phyloP scores from a whole-genome alignment of 2,329 filamentous ascomycete genomes.

The Epichloe festucae region DNA sequence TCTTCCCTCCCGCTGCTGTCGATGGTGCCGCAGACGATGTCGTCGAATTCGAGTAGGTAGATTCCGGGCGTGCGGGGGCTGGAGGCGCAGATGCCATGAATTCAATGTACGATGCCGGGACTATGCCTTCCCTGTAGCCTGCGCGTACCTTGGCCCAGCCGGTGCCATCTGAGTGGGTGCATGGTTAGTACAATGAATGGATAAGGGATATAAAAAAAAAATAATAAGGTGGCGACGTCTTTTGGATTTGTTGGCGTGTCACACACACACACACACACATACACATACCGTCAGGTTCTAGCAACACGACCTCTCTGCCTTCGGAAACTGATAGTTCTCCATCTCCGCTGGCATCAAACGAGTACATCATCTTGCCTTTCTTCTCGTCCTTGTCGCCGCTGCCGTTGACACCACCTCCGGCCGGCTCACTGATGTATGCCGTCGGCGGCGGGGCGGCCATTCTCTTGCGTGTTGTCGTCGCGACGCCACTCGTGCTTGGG shows the following conservation, averaged over 20 bases:
- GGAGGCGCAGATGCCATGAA: slow-evolving; percentile 34
- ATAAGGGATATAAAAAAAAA: not conserved
- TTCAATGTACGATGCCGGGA: slow-evolving; percentile 79
- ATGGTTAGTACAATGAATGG: not conserved
- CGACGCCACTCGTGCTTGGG: slow-evolving; percentile 14
- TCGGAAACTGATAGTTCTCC: slow-evolving; percentile 74
- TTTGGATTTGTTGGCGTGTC: too few species aligned
- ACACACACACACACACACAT: not conserved
- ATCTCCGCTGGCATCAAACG: slow-evolving; percentile 66
- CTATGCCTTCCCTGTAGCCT: slow-evolving; percentile 66
- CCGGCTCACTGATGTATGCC: slow-evolving; percentile 60
- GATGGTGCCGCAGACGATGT: slow-evolving; percentile 21
- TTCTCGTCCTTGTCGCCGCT: slow-evolving; percentile 28
- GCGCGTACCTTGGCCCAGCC: slow-evolving; percentile 82
- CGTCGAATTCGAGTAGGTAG: slow-evolving; percentile 62
- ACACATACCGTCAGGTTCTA: slow-evolving; percentile 71
- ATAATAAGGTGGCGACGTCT: too few species aligned
- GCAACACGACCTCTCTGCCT: slow-evolving; percentile 60
- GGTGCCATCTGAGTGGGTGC: slow-evolving; percentile 53
- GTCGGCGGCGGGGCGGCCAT: slow-evolving; percentile 79
- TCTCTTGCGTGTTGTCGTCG: slow-evolving; percentile 39
- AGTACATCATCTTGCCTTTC: slow-evolving; percentile 79
- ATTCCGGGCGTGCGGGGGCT: slow-evolving; percentile 49
- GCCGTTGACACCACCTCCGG: slow-evolving; percentile 37
- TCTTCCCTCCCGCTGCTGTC: slow-evolving; percentile 41